Base-by-base conservation (phyloP, 2,329 filamentous ascomycete genomes). In the Setomelanomma holmii region DNA sequence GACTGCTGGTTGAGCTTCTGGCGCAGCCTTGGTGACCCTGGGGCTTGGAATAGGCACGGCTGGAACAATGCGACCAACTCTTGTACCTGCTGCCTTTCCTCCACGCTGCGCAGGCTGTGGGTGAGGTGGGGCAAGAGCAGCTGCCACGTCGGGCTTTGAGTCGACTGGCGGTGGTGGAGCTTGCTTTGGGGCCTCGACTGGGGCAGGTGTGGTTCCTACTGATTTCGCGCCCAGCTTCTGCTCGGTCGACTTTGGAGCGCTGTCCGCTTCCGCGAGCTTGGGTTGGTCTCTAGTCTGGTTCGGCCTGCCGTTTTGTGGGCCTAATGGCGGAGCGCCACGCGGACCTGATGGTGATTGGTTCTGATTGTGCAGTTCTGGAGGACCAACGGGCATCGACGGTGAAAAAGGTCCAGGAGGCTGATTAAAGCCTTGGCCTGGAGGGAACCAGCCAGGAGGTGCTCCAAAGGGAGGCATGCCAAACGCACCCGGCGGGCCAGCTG, bases 391-490 rank as follows among this genome's bases (percentile, higher is more conserved):
- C 70, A 83, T 78, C 22, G 84, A 84, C 53, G 86, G 87, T 46
- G 78, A 74, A 68, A 88, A 90, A 17, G 81, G 84, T 41, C 84
- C 87, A 22, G 84, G 85, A 12, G 85, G 87, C 23, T 84, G 86
- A 27, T 87, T 88, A 63, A 91, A 95, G 21, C 87, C 88, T 75
- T 90, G 89, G 5, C 88, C 88, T 7, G 86, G 86, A 61, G 89
- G 89, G 70, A 87, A 93, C 89, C 91, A 96, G 49, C 88, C 89
- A 44, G 71, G 72, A 36, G 73, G 89, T 14, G 86, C 88, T 58
- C 89, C 89, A 72, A 92, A 96, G 1, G 89, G 66, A 33, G 68
- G 88, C 83, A 91, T 88, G 60, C 86, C 87, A 60, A 86, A 86
- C 64, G 88, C 91, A 16, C 68, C 71, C 51, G 74, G 73, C 22